Conservation (phyloP, 2,329 filamentous ascomycete species). For the Fusarium sp. region DNA sequence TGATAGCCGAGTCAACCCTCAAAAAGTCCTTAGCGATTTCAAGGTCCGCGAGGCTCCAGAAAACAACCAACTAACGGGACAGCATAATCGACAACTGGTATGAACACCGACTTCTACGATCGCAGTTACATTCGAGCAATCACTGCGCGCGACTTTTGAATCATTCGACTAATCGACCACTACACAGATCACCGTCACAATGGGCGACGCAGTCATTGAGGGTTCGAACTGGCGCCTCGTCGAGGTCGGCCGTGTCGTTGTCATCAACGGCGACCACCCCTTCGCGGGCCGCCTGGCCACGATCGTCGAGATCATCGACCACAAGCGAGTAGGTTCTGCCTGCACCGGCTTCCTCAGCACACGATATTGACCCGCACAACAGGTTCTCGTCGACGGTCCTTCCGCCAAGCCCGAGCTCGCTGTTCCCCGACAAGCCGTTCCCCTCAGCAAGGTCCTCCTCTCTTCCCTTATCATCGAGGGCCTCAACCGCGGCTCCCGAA, state of each 20-base stretch:
- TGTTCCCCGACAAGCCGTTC: slow-evolving; percentile 87
- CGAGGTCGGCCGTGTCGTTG: slow-evolving; percentile 97
- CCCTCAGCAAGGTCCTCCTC: slow-evolving; percentile 86
- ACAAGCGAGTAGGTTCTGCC: slow-evolving; percentile 92
- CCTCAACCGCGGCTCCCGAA: slow-evolving; percentile 87
- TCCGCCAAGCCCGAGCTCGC: slow-evolving; percentile 81
- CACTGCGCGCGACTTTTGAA: slow-evolving; percentile 42
- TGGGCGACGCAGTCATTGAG: slow-evolving; percentile 86
- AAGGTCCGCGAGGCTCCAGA: slow-evolving; percentile 51
- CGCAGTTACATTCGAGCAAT: slow-evolving; percentile 40
- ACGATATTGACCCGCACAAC: slow-evolving; percentile 44
- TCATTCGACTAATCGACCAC: slow-evolving; percentile 49
- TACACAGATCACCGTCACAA: slow-evolving; percentile 72
- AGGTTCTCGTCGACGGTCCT: slow-evolving; percentile 98
- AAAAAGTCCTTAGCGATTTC: slow-evolving; percentile 56
- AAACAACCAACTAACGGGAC: slow-evolving; percentile 54
- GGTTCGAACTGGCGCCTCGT: slow-evolving; percentile 92
- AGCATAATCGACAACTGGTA: slow-evolving; percentile 55
- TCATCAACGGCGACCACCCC: slow-evolving; percentile 84
- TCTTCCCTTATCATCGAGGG: slow-evolving; percentile 89
- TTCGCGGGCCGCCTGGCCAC: slow-evolving; percentile 87
- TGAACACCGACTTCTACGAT: slow-evolving; percentile 47
- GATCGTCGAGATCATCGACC: slow-evolving; percentile 99
- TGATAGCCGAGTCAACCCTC: slow-evolving; percentile 50
- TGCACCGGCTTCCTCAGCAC: slow-evolving; percentile 15